phyloP scores from a whole-genome alignment of 148 eudicot genomes.

The Dysphania ambrosioides region DNA sequence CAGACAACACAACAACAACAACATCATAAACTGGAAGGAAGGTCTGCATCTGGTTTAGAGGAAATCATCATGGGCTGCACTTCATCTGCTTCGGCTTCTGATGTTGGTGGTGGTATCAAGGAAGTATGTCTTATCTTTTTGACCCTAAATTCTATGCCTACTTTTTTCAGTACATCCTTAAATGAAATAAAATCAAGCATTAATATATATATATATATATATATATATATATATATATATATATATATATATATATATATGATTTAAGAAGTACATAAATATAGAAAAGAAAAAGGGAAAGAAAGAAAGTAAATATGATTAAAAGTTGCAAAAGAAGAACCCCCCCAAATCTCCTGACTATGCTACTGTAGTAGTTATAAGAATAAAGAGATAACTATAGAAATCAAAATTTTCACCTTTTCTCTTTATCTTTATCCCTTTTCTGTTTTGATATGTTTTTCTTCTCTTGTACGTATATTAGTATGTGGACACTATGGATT shows the following conservation, averaged over 20 bases:
- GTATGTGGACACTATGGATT: not conserved
- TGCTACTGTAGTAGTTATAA: conserved; percentile 30
- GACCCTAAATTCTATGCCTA: conserved; percentile 43
- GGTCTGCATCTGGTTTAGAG: conserved; percentile 92
- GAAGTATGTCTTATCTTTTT: conserved; percentile 51
- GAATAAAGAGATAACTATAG: conserved; percentile 33
- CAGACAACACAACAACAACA: conserved; percentile 55
- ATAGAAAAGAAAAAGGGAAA: conserved; percentile 4
- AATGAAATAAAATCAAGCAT: too few relatives aligned
- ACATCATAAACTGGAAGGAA: conserved; percentile 69
- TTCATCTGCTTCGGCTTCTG: conserved; percentile 33
- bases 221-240: too few relatives aligned
- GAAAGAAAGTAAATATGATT: conserved; percentile 21
- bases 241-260: not conserved
- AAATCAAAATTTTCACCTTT: conserved; percentile 30
- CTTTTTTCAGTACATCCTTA: too few relatives aligned
- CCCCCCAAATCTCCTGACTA: conserved; percentile 16
- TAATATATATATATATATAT: too few relatives aligned
- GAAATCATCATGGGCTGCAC: conserved; percentile 93
- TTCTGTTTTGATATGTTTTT: conserved; percentile 26
- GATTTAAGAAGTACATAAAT: too few relatives aligned
- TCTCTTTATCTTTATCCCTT: conserved; percentile 29
- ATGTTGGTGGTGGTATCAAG: conserved; percentile 37
- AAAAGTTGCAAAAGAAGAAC: conserved; percentile 34
- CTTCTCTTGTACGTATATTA: conserved; percentile 3